Evolutionary conservation across 805 yeast species (phyloP).

Genomic region (Metschnikowia picachoensis): DNA sequence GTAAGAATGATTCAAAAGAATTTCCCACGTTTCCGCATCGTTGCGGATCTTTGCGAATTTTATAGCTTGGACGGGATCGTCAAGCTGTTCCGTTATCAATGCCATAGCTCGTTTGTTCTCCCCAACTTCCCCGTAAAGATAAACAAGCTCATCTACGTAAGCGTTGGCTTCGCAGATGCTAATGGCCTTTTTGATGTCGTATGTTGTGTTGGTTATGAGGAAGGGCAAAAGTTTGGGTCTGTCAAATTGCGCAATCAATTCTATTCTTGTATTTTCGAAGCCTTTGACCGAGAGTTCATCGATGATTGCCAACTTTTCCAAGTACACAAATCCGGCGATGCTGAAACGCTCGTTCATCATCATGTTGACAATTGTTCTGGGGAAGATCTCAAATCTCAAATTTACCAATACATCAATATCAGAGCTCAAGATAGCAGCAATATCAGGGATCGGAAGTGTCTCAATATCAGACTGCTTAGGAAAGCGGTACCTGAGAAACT

Average conservation of each 20-base stretch:
- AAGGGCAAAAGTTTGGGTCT: slow-evolving; percentile 54
- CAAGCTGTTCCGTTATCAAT: slow-evolving; percentile 69
- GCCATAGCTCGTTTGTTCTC: slow-evolving; percentile 70
- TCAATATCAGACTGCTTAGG: slow-evolving; percentile 31
- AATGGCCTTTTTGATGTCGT: slow-evolving; percentile 70
- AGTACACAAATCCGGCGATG: slow-evolving; percentile 57
- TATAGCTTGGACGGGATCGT: slow-evolving; percentile 79
- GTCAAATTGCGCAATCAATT: slow-evolving; percentile 61
- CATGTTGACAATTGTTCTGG: slow-evolving; percentile 46
- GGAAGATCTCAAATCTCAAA: slow-evolving; percentile 61
- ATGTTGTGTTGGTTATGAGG: slow-evolving; percentile 55
- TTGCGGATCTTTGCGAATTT: slow-evolving; percentile 65
- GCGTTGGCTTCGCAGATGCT: slow-evolving; percentile 52
- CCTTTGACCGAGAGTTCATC: slow-evolving; percentile 55
- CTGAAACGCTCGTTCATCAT: slow-evolving; percentile 43
- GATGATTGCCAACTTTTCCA: slow-evolving; percentile 51
- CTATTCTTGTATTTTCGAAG: slow-evolving; percentile 65
- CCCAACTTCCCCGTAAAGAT: slow-evolving; percentile 77
- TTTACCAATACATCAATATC: slow-evolving; percentile 55
- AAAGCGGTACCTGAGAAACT: slow-evolving; percentile 44
- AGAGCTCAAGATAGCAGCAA: slow-evolving; percentile 39
- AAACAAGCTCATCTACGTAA: slow-evolving; percentile 70
- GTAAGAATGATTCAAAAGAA: slow-evolving; percentile 65
- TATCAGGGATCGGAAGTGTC: slow-evolving; percentile 36
- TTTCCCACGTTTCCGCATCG: slow-evolving; percentile 79